Evolutionary conservation across 2,329 filamentous ascomycete genomes (phyloP).

Genomic region (Colletotrichum sublineola): DNA sequence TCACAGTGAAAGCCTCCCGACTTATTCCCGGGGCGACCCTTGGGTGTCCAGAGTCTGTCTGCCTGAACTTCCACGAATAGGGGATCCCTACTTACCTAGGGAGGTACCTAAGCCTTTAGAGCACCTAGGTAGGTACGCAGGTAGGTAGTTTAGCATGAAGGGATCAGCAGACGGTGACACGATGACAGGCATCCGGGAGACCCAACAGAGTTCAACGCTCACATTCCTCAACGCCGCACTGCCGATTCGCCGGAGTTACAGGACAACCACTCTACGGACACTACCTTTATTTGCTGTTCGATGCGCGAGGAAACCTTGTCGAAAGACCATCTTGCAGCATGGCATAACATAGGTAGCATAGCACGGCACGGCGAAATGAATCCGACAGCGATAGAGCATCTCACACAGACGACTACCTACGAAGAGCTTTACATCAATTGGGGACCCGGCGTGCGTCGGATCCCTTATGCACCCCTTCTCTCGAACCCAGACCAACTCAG

Average conservation of each 20-base stretch:
- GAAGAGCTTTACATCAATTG: background rate
- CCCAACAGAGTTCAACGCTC: background rate
- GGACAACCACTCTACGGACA: background rate
- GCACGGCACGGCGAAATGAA: background rate
- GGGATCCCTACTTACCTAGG: background rate
- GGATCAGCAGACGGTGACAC: constrained; percentile 3
- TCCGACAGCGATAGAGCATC: background rate
- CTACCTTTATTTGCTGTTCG: background rate
- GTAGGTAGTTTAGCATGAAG: background rate
- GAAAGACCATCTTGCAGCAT: constrained; percentile 10
- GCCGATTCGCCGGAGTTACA: constrained; percentile 7
- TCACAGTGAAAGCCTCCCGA: background rate
- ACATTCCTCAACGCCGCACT: background rate
- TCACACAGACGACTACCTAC: background rate
- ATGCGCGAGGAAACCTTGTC: constrained; percentile 24
- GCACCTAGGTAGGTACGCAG: too few relatives aligned
- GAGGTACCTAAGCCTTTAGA: too few relatives aligned
- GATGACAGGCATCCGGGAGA: constrained; percentile 8
- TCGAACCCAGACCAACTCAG: background rate
- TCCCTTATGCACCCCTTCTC: background rate
- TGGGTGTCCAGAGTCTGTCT: background rate
- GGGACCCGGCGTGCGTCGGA: too few relatives aligned
- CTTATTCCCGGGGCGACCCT: background rate
- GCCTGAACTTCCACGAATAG: background rate
- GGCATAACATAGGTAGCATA: background rate